Conservation (phyloP, 1,139 yeast species). For the Hyphopichia burtonii region DNA sequence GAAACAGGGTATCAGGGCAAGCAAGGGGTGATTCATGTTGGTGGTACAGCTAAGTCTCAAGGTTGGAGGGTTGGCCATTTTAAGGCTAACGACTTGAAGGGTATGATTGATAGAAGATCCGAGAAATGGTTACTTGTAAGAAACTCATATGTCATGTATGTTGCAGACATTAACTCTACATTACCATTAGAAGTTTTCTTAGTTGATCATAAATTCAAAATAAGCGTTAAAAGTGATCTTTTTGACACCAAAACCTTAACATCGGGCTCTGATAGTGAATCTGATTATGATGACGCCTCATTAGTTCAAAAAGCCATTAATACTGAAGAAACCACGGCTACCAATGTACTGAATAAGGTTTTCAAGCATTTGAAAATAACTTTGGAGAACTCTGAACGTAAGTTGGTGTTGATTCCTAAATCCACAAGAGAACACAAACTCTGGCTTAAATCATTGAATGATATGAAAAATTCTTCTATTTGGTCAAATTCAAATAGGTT, state of each 20-base stretch:
- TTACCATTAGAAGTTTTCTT: slow-evolving; percentile 88
- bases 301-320: slow-evolving; percentile 24
- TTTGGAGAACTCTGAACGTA: slow-evolving; percentile 78
- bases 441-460: slow-evolving; percentile 75
- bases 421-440: slow-evolving; percentile 67
- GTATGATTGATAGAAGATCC: slow-evolving; percentile 86
- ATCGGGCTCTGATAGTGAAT: slow-evolving; percentile 34
- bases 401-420: slow-evolving; percentile 68
- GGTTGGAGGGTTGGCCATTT: slow-evolving; percentile 97
- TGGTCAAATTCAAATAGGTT: slow-evolving; percentile 81
- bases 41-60: slow-evolving; percentile 80
- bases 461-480: slow-evolving; percentile 63
- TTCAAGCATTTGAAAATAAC: slow-evolving; percentile 56
- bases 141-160: slow-evolving; percentile 81
- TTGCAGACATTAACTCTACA: slow-evolving; percentile 81
- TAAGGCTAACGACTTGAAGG: slow-evolving; percentile 72
- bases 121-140: slow-evolving; percentile 91
- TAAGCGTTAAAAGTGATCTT: slow-evolving; percentile 45
- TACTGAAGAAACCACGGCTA: slow-evolving; percentile 21
- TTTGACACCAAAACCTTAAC: slow-evolving; percentile 20
- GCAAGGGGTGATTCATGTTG: slow-evolving; percentile 79
- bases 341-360: slow-evolving; percentile 24
- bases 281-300: slow-evolving; percentile 47
- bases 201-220: slow-evolving; percentile 69
- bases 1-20: slow-evolving; percentile 84